These are phyloP conservation scores for Boletus bicolor DNA, from an alignment of 768 basidiomycete genomes.

Conservation along the genomic window DNA sequence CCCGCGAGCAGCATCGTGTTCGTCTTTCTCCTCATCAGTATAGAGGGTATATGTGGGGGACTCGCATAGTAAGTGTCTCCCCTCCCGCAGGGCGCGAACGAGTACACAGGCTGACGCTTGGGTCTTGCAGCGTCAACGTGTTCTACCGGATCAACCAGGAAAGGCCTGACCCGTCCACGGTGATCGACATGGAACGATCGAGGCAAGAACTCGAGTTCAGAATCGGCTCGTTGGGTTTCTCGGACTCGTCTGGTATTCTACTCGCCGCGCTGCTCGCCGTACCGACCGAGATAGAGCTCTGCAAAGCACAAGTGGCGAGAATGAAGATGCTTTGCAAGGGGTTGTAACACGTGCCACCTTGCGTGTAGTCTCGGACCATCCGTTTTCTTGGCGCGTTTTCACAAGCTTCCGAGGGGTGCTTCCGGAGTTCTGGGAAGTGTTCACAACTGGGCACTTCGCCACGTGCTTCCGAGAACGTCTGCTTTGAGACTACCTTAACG, in stretches of 20 bases:
- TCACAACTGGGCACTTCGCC: too few relatives aligned
- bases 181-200: constrained; percentile 53
- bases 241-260: constrained; percentile 73
- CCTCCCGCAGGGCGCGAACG: background rate
- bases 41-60: constrained; percentile 93
- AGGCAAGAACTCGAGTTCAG: constrained; percentile 83
- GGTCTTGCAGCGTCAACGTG: constrained; percentile 68
- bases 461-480: background rate
- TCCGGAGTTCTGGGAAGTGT: background rate
- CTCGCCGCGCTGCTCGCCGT: constrained; percentile 39
- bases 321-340: constrained; percentile 71
- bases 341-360: constrained; percentile 35
- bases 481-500: background rate
- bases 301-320: constrained; percentile 63
- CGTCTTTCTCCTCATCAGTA: constrained; percentile 73
- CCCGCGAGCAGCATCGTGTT: constrained; percentile 50
- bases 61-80: constrained; percentile 69
- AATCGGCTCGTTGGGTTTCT: constrained; percentile 86
- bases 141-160: constrained; percentile 84
- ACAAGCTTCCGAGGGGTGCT: too few relatives aligned
- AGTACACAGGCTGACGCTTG: background rate
- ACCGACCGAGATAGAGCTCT: constrained; percentile 66
- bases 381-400: too few relatives aligned
- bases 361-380: background rate
- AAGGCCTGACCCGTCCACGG: constrained; percentile 43